Evolutionary conservation across 2,329 filamentous ascomycete species (phyloP).

Genomic region (Scedosporium minutisporum): DNA sequence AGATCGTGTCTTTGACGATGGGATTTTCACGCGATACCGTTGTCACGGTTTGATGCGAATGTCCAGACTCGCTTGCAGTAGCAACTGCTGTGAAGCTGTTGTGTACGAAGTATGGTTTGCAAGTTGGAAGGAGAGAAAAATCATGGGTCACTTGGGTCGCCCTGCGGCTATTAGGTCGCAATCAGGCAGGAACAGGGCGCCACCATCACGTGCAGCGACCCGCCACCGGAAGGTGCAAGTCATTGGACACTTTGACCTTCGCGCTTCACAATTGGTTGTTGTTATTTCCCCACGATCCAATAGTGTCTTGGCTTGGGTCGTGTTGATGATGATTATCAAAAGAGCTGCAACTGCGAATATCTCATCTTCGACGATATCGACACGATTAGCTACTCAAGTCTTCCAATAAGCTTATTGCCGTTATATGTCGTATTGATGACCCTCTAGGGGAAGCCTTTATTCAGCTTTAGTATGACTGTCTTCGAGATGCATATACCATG

Average conservation of each 20-base stretch:
- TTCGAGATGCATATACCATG: neutral
- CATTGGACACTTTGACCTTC: neutral
- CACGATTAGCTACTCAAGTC: no score
- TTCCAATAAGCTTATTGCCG: no score
- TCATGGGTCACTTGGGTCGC: neutral
- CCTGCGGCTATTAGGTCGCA: neutral
- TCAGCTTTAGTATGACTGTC: neutral
- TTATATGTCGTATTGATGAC: no score
- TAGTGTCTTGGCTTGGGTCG: no score
- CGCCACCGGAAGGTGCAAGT: neutral
- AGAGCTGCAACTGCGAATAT: no score
- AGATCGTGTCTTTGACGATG: neutral
- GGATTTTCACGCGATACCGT: neutral
- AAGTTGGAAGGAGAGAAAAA: neutral
- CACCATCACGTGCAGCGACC: neutral
- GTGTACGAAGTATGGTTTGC: neutral
- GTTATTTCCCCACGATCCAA: no score
- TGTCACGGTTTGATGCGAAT: neutral
- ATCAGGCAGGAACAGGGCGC: neutral
- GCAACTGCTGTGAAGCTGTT: neutral
- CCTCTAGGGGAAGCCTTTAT: neutral
- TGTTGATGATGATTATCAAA: no score
- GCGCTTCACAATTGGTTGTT: no score
- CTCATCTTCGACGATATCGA: no score
- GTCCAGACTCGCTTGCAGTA: neutral